A percentile compares a stretch with the other conserved stretches of the same genome.
Evolutionary conservation across 768 basidiomycete genomes (phyloP).

Genomic region (Ephemerocybe angulata): DNA sequence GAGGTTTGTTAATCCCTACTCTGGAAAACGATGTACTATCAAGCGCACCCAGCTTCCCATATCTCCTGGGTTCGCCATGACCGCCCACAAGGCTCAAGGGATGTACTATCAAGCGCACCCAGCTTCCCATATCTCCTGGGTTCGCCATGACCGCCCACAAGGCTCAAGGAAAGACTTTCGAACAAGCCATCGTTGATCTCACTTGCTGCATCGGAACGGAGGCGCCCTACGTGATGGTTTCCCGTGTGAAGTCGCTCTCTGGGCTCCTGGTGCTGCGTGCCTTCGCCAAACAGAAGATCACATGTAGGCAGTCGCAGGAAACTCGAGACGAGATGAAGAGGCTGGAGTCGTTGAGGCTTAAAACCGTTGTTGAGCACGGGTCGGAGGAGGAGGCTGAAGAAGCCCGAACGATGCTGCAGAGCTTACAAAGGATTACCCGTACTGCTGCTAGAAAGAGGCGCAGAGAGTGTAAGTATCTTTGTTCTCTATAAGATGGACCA

Average conservation of each 20-base stretch:
- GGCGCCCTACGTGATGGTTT: conserved; percentile 41
- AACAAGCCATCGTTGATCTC: conserved; percentile 30
- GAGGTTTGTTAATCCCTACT: not conserved
- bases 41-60: conserved; percentile 33
- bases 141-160: conserved; percentile 40
- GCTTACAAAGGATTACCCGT: not conserved
- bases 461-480: too few relatives aligned
- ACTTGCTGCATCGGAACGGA: conserved; percentile 27
- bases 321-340: not conserved
- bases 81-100: conserved; percentile 32
- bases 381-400: not conserved
- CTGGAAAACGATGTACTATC: conserved; percentile 15
- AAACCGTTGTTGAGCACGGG: not conserved
- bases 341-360: not conserved
- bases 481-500: too few relatives aligned
- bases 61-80: conserved; percentile 36
- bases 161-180: conserved; percentile 35
- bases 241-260: conserved; percentile 23
- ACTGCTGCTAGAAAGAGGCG: not conserved
- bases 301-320: not conserved
- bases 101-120: conserved; percentile 23
- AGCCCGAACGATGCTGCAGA: not conserved
- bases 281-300: not conserved
- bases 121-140: conserved; percentile 34
- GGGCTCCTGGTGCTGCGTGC: conserved; percentile 28